phyloP scores from a whole-genome alignment of 2,329 filamentous ascomycete genomes.

The Fusarium annulatum region DNA sequence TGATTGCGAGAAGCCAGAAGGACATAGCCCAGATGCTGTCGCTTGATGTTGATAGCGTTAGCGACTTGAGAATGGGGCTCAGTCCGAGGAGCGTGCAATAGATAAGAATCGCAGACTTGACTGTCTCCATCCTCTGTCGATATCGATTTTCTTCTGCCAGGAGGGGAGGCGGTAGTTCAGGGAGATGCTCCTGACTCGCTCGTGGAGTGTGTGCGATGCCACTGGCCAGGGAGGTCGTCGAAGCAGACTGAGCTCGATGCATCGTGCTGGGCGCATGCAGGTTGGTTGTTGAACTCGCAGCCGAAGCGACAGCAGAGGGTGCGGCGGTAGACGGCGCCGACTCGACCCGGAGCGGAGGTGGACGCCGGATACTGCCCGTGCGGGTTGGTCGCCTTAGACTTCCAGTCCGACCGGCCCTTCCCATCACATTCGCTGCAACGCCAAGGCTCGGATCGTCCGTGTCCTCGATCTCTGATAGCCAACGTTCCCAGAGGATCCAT shows the following conservation, averaged over 20 bases:
- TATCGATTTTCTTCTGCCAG: conserved; percentile 55
- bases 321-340: conserved; percentile 42
- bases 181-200: conserved; percentile 47
- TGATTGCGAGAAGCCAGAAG: conserved; percentile 91
- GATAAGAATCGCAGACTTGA: conserved; percentile 92
- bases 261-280: conserved; percentile 46
- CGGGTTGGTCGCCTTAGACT: conserved; percentile 50
- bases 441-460: conserved; percentile 54
- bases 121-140: conserved; percentile 75
- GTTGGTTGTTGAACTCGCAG: conserved; percentile 61
- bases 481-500: conserved; percentile 92
- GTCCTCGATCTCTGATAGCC: conserved; percentile 79
- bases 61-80: conserved; percentile 93
- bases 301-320: conserved; percentile 46
- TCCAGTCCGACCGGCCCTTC: conserved; percentile 50
- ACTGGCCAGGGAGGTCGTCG: conserved; percentile 64
- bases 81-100: conserved; percentile 92
- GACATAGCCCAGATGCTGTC: conserved; percentile 99
- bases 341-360: conserved; percentile 46
- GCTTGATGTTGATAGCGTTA: conserved; percentile 90
- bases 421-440: conserved; percentile 52
- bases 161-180: conserved; percentile 45
- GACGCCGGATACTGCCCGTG: conserved; percentile 53
- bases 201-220: conserved; percentile 41
- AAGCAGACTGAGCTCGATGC: conserved; percentile 63